Base-by-base conservation (phyloP, 805 yeast species). In the Barnettozyma botsteinii region DNA sequence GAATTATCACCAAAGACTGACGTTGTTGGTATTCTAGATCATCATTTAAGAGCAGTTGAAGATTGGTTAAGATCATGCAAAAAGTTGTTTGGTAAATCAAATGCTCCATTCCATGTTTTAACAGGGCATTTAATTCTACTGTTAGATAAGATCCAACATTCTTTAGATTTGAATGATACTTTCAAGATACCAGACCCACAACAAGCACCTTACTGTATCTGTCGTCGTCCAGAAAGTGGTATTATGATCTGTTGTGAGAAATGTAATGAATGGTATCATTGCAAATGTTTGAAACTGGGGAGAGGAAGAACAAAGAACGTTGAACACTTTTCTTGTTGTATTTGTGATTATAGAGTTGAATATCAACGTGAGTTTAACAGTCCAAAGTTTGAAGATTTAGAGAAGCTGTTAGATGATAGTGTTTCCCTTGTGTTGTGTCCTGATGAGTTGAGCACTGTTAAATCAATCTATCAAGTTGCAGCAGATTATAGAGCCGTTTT, bases 181-280 rank as follows among this genome's bases (percentile, higher is more conserved):
- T 55, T 43, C 30, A 39, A 35, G 6, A 28, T 37, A 9, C 22
- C 36, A 1, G 50, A 49, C 3, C 45, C 44, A 6, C 50, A 51
- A 11, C 57, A 52, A 14, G 33, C 38, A 7, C 51, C 57, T 18
- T 81, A 75, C 52, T 82, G 89, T 53, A 61, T 78, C 41, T 82
- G 91, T 56, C 67, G 87, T 33, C 73, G 71, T 35, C 59, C 59
- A 19, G 89, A 81, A 49, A 58, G 70, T 49, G 72, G 84, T 57
- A 69, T 73, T 0, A 81, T 81, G 85, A 74, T 80, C 33, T 82
- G 75, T 43, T 82, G 89, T 60, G 88, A 81, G 46, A 60, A 57
- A 14, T 83, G 91, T 56, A 66, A 71, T 38, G 86, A 81, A 50
- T 81, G 88, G 88, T 82, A 75, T 52, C 89, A 82, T 53, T 69